Percentiles rank a stretch among this genome's conserved stretches.
phyloP scores from a whole-genome alignment of 768 basidiomycete genomes.

The Boletus subcaerulescens region DNA sequence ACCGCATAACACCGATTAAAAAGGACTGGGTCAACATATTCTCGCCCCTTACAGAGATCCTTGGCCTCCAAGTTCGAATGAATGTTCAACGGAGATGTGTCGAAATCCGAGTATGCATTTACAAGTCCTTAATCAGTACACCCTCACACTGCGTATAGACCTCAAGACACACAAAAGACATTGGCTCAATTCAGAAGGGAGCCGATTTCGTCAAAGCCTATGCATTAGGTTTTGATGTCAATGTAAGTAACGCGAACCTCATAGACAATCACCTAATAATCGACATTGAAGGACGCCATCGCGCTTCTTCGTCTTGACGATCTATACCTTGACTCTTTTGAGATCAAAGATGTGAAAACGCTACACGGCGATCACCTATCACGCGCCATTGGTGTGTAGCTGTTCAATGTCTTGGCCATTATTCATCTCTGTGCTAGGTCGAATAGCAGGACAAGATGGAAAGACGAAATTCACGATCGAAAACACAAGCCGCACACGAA shows the following conservation, averaged over 20 bases:
- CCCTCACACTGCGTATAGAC: slow-evolving; percentile 50
- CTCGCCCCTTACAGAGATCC: slow-evolving; percentile 90
- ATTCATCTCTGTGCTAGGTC: slow-evolving; percentile 48
- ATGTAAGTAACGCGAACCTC: slow-evolving; percentile 49
- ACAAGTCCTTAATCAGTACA: background rate
- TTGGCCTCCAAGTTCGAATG: slow-evolving; percentile 96
- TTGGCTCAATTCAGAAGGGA: slow-evolving; percentile 92
- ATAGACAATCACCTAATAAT: background rate
- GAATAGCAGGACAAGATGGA: slow-evolving; percentile 97
- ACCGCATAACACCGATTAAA: slow-evolving; percentile 96
- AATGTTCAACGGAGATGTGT: slow-evolving; percentile 87
- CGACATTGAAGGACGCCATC: slow-evolving; percentile 72
- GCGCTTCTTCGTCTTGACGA: slow-evolving; percentile 95
- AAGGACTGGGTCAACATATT: slow-evolving; percentile 96
- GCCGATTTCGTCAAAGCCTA: slow-evolving; percentile 97
- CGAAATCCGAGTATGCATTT: slow-evolving; percentile 77
- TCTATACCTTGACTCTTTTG: slow-evolving; percentile 96
- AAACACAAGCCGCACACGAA: slow-evolving; percentile 95
- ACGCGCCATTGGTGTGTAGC: slow-evolving; percentile 84
- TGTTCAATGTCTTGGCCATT: background rate
- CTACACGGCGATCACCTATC: slow-evolving; percentile 96
- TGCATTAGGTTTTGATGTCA: slow-evolving; percentile 91
- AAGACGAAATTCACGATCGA: slow-evolving; percentile 99
- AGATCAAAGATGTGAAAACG: slow-evolving; percentile 99
- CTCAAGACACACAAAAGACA: slow-evolving; percentile 90